A percentile compares a stretch with the other conserved stretches of the same genome.
Evolutionary conservation across 495 filamentous ascomycete species (phyloP).

Genomic region (Astrothelium subdiscretum): DNA sequence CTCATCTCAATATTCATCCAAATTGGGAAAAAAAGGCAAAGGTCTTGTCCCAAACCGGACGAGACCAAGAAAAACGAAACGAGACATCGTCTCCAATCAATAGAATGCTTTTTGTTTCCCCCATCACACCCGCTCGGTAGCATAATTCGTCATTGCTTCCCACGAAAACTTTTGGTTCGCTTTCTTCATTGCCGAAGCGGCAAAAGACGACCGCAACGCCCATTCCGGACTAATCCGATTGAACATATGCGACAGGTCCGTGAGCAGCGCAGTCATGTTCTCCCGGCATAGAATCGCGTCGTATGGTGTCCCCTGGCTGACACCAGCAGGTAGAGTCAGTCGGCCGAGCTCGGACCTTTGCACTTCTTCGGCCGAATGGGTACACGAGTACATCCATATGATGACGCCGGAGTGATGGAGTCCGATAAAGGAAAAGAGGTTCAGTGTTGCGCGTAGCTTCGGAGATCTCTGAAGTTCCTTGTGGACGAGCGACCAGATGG

Average conservation of each 20-base stretch:
- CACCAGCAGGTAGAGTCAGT: not conserved
- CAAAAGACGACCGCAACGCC: not conserved
- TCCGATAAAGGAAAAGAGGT: not conserved
- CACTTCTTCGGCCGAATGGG: not conserved
- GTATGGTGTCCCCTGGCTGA: not conserved
- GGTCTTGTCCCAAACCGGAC: no score
- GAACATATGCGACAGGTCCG: not conserved
- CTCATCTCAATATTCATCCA: not conserved
- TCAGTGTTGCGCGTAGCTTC: not conserved
- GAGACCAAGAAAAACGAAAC: no score
- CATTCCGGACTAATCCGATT: not conserved
- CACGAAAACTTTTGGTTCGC: not conserved
- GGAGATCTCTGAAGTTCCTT: not conserved
- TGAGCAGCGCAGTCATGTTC: not conserved
- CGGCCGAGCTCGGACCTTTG: not conserved
- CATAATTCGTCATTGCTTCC: not conserved
- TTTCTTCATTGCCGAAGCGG: not conserved
- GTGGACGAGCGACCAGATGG: slow-evolving; percentile 1
- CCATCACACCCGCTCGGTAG: not conserved
- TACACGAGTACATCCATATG: not conserved
- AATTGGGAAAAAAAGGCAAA: not conserved
- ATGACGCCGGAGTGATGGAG: not conserved
- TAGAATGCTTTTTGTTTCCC: not conserved
- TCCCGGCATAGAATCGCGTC: not conserved
- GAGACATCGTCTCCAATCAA: no score